phyloP scores from a whole-genome alignment of 208 protist species.

The Balamuthia mandrillaris region DNA sequence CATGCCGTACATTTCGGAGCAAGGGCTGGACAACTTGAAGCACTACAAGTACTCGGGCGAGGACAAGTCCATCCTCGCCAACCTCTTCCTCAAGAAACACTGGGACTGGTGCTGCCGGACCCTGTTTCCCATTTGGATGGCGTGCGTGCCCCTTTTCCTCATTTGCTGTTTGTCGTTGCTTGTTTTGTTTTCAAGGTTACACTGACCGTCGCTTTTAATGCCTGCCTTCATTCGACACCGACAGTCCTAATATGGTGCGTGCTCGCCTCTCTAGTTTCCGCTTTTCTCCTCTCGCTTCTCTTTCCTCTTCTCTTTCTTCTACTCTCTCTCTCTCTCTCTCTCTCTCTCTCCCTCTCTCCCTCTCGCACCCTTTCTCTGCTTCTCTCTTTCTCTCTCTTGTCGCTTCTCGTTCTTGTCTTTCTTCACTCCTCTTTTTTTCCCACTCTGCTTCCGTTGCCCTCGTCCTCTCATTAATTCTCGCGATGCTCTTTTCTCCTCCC shows the following conservation, averaged over 20 bases:
- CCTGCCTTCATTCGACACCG: neutral
- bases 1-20: neutral
- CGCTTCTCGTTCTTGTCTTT: too few relatives aligned
- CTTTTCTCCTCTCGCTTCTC: neutral
- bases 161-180: neutral
- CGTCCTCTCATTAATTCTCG: neutral
- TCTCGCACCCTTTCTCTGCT: too few relatives aligned
- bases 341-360: neutral
- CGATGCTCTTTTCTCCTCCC: neutral
- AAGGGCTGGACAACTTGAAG: constrained; percentile 19
- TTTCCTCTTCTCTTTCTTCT: neutral
- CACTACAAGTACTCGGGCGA: constrained; percentile 28
- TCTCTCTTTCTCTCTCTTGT: too few relatives aligned
- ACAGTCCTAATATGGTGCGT: constrained; percentile 24
- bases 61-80: constrained; percentile 38
- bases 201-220: neutral
- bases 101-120: constrained; percentile 34
- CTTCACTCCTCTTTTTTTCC: neutral
- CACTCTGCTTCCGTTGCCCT: neutral
- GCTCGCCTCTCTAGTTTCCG: neutral
- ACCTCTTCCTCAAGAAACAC: constrained; percentile 36
- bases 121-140: constrained; percentile 30
- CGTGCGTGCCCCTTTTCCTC: neutral
- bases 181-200: neutral
- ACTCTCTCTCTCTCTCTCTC: neutral